phyloP scores from a whole-genome alignment of 139 green algal genomes.

The Parachlorella kessleri region DNA sequence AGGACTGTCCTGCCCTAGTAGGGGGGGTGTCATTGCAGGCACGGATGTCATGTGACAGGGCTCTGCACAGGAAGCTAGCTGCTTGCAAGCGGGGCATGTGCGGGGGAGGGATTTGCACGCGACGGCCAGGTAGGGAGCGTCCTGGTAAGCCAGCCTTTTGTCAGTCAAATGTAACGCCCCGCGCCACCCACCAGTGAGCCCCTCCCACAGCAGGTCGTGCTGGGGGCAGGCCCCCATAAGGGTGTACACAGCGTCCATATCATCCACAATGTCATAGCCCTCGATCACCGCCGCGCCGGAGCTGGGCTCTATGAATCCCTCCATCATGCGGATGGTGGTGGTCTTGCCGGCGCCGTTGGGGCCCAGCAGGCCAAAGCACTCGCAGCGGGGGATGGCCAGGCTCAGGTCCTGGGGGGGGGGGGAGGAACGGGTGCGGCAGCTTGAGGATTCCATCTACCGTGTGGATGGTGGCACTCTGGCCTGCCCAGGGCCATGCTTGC shows the following conservation, averaged over 20 bases:
- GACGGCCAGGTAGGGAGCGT: neutral
- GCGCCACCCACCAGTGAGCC: slow-evolving; percentile 39
- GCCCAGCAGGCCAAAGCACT: slow-evolving; percentile 85
- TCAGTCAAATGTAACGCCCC: neutral
- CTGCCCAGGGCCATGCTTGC: too few species aligned
- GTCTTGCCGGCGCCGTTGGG: slow-evolving; percentile 92
- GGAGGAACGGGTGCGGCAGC: too few species aligned
- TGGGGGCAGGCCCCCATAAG: slow-evolving; percentile 57
- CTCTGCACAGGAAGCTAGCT: too few species aligned
- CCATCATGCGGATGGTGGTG: slow-evolving; percentile 76
- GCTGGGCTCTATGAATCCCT: slow-evolving; percentile 67
- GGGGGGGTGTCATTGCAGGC: too few species aligned
- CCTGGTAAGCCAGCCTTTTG: neutral
- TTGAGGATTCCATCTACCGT: too few species aligned
- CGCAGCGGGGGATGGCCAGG: slow-evolving; percentile 50
- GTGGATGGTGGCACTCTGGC: too few species aligned
- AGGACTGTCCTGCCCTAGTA: too few species aligned
- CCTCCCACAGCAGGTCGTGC: slow-evolving; percentile 57
- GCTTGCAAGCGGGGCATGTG: too few species aligned
- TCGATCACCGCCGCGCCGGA: slow-evolving; percentile 55
- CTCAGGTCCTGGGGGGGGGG: slow-evolving; percentile 29
- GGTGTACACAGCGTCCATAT: slow-evolving; percentile 59
- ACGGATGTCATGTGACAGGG: too few species aligned
- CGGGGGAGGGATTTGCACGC: neutral
- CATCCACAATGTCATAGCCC: slow-evolving; percentile 54